Evolutionary conservation across 2,329 filamentous ascomycete species (phyloP).

Genomic region (Sporothrix globosa): DNA sequence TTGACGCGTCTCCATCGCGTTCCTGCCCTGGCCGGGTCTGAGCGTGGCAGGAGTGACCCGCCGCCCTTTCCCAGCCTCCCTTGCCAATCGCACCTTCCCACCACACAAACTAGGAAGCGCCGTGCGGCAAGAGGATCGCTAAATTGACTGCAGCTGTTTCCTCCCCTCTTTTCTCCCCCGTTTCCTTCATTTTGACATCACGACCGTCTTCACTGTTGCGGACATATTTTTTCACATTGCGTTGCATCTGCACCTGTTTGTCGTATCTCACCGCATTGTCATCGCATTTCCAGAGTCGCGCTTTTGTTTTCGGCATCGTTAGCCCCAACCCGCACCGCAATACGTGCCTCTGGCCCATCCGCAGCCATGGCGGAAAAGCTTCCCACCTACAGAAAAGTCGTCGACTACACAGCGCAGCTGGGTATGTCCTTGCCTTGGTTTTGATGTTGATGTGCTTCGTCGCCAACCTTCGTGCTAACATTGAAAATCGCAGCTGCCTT

Average conservation of each 20-base stretch:
- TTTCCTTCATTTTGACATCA: conserved; percentile 23
- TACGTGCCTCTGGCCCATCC: conserved; percentile 26
- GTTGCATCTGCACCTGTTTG: neutral
- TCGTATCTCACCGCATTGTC: conserved; percentile 16
- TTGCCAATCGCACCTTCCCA: neutral
- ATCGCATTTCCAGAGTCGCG: no score
- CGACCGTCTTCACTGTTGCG: conserved; percentile 5
- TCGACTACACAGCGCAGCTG: conserved; percentile 88
- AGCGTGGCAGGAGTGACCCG: conserved; percentile 29
- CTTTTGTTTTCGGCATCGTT: conserved; percentile 3
- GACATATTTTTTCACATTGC: neutral
- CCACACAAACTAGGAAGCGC: neutral
- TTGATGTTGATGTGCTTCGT: neutral
- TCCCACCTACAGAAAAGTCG: conserved; percentile 73
- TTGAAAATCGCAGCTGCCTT: conserved; percentile 64
- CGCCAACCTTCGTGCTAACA: conserved; percentile 24
- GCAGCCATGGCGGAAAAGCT: conserved; percentile 70
- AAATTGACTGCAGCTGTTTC: conserved; percentile 28
- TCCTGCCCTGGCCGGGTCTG: conserved; percentile 24
- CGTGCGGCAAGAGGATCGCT: conserved; percentile 18
- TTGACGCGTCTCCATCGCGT: conserved; percentile 34
- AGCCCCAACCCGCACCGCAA: conserved; percentile 21
- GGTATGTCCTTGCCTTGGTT: conserved; percentile 53
- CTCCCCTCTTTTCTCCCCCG: conserved; percentile 20
- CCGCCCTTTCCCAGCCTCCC: conserved; percentile 35